Percentiles rank a stretch among this genome's conserved stretches.
Evolutionary conservation across 73 alveolate genomes (phyloP).

Genomic region (Tetrahymena borealis): DNA sequence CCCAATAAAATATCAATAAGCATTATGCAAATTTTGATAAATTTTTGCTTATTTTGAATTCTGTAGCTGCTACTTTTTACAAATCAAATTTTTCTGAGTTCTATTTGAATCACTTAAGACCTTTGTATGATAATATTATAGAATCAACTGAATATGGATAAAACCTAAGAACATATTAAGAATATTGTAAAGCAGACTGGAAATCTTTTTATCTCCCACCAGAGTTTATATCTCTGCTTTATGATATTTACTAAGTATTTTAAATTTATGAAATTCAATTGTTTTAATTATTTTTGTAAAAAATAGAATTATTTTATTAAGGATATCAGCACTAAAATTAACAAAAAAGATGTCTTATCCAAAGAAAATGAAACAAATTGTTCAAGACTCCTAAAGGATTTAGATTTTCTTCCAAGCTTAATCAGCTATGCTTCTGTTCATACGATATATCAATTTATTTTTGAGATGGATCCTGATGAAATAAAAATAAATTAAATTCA

Average conservation of each 20-base stretch:
- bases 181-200: neutral
- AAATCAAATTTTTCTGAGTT: neutral
- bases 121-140: neutral
- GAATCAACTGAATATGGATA: neutral
- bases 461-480: neutral
- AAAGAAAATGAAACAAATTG: neutral
- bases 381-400: neutral
- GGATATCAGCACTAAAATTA: neutral
- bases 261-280: neutral
- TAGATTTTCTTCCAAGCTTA: neutral
- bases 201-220: neutral
- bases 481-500: neutral
- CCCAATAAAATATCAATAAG: neutral
- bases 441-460: neutral
- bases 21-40: neutral
- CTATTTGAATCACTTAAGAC: neutral
- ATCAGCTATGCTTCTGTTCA: neutral
- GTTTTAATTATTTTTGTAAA: neutral
- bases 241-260: neutral
- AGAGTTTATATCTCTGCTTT: neutral
- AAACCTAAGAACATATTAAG: neutral
- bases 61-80: neutral
- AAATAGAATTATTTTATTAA: neutral
- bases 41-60: neutral
- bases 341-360: neutral